Base-by-base conservation (phyloP, 129 eudicot genomes). In the Artemisia annua region DNA sequence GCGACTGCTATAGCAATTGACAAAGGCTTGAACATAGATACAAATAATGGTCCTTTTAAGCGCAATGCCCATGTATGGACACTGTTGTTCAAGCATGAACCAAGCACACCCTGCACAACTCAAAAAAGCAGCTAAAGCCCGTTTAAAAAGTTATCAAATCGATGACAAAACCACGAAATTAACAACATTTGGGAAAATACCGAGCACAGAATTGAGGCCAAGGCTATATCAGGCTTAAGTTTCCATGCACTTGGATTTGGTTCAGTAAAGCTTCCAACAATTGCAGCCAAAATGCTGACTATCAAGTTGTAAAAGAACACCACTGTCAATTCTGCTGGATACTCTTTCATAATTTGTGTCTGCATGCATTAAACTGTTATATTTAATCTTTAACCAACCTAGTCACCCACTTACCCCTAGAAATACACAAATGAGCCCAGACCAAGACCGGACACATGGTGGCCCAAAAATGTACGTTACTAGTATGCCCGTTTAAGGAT, bases 341-440 rank as follows among this genome's bases (percentile, higher is more conserved):
- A 92, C 55, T 87, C 96, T 80, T 89, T 92, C 91, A 89, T 89
- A 57, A 92, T 92, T 56, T 89, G 90, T 11, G 96, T 80, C 98
- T 92, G 76, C 54, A 65, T 1, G 6, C 30, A 48, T 66, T 53
- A 66, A 70, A 62, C 12, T 16, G 6, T 49, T 28, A 52, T 11
- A 54, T 51, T 46, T 0, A 4, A 30, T 63, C 13, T 44, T 63
- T 19, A 50, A 11, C 2, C 4, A 19, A 43, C 24, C 32, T 32
- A 75, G 22, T 60, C 28, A 11, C 16, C 24, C 14, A 50, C 55
- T 13, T 13, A 59, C 13, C 26, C 35, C 35, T 16, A 75, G 17
- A 54, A 8, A 46, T 8, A 7, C 46, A 22, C 35, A 75, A 66
- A 19, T 0, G 48, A 15, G 67, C 5, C 67, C 32, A 58, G 26